Conservation (phyloP, 768 basidiomycete species). For the Pilatotrama ljubarskyi region DNA sequence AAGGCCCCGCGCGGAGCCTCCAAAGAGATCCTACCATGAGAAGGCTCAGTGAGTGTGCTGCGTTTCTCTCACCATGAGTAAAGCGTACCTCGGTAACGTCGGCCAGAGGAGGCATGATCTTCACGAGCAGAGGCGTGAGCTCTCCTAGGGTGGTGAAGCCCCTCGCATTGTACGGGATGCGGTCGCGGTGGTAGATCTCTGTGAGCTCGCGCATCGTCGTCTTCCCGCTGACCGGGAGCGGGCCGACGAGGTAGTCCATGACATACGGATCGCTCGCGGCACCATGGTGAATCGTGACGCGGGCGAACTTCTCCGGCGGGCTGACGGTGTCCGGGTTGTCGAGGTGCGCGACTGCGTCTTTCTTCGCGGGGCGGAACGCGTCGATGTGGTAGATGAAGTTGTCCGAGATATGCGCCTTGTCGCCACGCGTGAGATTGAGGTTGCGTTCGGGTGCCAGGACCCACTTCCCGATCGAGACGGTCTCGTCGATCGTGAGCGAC, state of each 20-base stretch:
- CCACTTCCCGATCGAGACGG: slow-evolving; percentile 46
- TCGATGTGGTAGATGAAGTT: slow-evolving; percentile 56
- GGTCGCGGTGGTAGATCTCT: slow-evolving; percentile 52
- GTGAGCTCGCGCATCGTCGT: slow-evolving; percentile 45
- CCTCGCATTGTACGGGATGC: slow-evolving; percentile 57
- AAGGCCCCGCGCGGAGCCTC: slow-evolving; percentile 42
- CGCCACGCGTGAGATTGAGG: slow-evolving; percentile 49
- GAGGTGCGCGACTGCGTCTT: slow-evolving; percentile 47
- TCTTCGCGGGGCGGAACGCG: slow-evolving; percentile 48
- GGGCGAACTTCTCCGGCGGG: slow-evolving; percentile 43
- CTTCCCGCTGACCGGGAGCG: slow-evolving; percentile 45
- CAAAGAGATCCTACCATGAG: slow-evolving; percentile 47
- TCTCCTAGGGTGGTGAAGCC: slow-evolving; percentile 36
- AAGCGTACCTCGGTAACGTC: slow-evolving; percentile 43
- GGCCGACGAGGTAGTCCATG: slow-evolving; percentile 58
- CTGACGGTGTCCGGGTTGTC: slow-evolving; percentile 29
- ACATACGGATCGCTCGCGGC: slow-evolving; percentile 42
- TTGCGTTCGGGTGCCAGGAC: slow-evolving; percentile 40
- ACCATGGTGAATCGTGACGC: slow-evolving; percentile 55
- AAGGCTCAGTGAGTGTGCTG: background rate
- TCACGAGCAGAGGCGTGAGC: slow-evolving; percentile 34
- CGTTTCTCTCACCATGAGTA: slow-evolving; percentile 4
- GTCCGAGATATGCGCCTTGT: slow-evolving; percentile 39
- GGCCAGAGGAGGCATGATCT: slow-evolving; percentile 38
- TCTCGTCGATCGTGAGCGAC: slow-evolving; percentile 47